Base-by-base conservation (phyloP, 345 rosid genomes). In the Salix exigua region DNA sequence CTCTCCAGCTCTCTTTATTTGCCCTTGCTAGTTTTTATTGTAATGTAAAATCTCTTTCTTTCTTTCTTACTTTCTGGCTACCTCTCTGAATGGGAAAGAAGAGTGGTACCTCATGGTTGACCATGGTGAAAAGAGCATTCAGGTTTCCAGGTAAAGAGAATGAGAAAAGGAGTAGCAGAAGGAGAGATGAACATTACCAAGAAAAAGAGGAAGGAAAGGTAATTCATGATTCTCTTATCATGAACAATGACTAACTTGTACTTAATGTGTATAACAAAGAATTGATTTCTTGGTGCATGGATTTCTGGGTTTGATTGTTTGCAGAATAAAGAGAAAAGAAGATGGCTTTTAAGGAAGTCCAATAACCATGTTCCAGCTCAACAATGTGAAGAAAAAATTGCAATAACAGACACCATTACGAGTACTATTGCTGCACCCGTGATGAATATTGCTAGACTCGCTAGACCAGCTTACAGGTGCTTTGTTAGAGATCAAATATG, bases 121-220 rank as follows among this genome's bases (percentile, higher is more conserved):
- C 77, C 35, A 33, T 71, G 4, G 83, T 80, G 37, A 80, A 71
- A 71, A 66, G 79, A 61, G 83, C 79, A 11, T 80, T 80, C 79
- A 76, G 73, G 73, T 80, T 79, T 75, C 70, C 79, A 7, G 33
- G 67, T 66, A 76, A 72, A 64, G 68, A 67, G 50, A 70, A 61
- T 4, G 83, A 80, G 73, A 88, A 86, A 72, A 90, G 80, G 85
- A 86, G 76, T 67, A 70, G 80, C 78, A 79, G 85, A 75, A 80
- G 85, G 68, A 77, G 84, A 72, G 83, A 84, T 68, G 82, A 81
- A 8, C 80, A 73, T 35, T 89, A 79, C n/a, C 82, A 55, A 25
- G 70, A n/a, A n/a, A n/a, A 76, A 76, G 83, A 66, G 38, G 79
- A 80, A 66, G 76, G 48, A 33, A 80, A 80, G 83, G 83, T 80